Conservation (phyloP, 2,329 filamentous ascomycete genomes). For the Diaporthe velutina region DNA sequence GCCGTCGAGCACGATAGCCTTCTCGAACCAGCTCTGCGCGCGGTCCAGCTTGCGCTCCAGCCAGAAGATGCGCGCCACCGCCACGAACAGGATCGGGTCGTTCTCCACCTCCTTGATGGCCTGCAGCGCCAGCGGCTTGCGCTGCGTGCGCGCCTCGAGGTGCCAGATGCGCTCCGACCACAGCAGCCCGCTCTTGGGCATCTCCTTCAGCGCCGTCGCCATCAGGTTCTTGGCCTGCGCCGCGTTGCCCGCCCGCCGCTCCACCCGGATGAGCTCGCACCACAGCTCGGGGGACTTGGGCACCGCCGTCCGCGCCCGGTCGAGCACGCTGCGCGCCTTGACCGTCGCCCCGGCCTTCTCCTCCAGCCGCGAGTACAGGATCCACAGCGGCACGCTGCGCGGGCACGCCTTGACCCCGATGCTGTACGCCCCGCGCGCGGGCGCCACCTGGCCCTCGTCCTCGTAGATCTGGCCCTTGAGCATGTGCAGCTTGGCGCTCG, state of each 20-base stretch:
- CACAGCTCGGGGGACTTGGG: conserved; percentile 89
- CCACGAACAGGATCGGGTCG: conserved; percentile 88
- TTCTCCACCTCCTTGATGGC: conserved; percentile 98
- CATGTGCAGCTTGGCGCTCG: conserved; percentile 93
- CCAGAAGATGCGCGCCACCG: conserved; percentile 97
- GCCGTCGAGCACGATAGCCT: conserved; percentile 87
- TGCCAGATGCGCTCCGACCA: conserved; percentile 98
- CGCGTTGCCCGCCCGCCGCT: conserved; percentile 86
- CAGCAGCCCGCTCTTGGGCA: conserved; percentile 86
- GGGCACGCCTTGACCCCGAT: conserved; percentile 90
- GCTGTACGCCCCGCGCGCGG: conserved; percentile 90
- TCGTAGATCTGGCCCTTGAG: conserved; percentile 99
- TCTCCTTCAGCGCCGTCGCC: conserved; percentile 92
- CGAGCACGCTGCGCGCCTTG: conserved; percentile 93
- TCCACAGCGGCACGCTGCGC: conserved; percentile 87
- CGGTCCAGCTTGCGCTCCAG: conserved; percentile 92
- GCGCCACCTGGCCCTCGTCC: conserved; percentile 79
- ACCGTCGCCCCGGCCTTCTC: conserved; percentile 86
- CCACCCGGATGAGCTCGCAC: conserved; percentile 93
- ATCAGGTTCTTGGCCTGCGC: conserved; percentile 91
- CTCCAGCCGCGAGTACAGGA: conserved; percentile 89
- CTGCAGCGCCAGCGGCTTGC: conserved; percentile 90
- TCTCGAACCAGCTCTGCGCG: conserved; percentile 97
- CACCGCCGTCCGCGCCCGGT: conserved; percentile 88
- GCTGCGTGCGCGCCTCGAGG: conserved; percentile 89